These are phyloP conservation scores for Pascua sp. DNA, from an alignment of 1,284 basidiomycete genomes.

Conservation along the genomic window DNA sequence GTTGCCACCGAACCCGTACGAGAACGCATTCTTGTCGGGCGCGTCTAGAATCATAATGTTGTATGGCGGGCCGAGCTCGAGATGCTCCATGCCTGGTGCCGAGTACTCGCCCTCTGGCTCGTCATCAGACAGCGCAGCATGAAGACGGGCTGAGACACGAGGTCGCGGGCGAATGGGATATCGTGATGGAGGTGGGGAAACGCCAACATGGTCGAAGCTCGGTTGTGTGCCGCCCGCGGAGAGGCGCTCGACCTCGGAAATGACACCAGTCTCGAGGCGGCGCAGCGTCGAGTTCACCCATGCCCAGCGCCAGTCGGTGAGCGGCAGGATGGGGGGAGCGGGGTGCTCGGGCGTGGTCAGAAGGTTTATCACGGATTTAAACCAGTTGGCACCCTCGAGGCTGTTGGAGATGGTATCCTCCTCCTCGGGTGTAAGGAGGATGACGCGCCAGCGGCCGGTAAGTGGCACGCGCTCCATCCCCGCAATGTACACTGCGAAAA, in stretches of 20 bases:
- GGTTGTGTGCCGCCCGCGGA: neutral
- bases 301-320: slow-evolving; percentile 73
- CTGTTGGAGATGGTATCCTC: slow-evolving; percentile 76
- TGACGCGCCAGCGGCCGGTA: slow-evolving; percentile 79
- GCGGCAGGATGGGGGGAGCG: slow-evolving; percentile 60
- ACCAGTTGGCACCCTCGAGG: slow-evolving; percentile 78
- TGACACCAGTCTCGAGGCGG: slow-evolving; percentile 63
- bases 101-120: slow-evolving; percentile 23
- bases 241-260: slow-evolving; percentile 9
- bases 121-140: slow-evolving; percentile 33
- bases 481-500: slow-evolving; percentile 69
- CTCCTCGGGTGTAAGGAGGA: slow-evolving; percentile 82
- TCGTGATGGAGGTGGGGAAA: slow-evolving; percentile 34
- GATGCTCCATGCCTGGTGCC: slow-evolving; percentile 33
- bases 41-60: slow-evolving; percentile 77
- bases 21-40: slow-evolving; percentile 78
- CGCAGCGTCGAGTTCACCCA: slow-evolving; percentile 77
- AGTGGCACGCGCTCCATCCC: slow-evolving; percentile 77
- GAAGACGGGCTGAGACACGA: slow-evolving; percentile 40
- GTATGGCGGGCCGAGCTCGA: slow-evolving; percentile 71
- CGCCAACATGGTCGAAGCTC: neutral
- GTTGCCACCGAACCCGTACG: slow-evolving; percentile 83
- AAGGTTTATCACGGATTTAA: slow-evolving; percentile 71
- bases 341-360: slow-evolving; percentile 61
- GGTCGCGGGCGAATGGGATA: slow-evolving; percentile 47